Evolutionary conservation across 768 basidiomycete species (phyloP).

Genomic region (Coprinopsis marcescibilis): DNA sequence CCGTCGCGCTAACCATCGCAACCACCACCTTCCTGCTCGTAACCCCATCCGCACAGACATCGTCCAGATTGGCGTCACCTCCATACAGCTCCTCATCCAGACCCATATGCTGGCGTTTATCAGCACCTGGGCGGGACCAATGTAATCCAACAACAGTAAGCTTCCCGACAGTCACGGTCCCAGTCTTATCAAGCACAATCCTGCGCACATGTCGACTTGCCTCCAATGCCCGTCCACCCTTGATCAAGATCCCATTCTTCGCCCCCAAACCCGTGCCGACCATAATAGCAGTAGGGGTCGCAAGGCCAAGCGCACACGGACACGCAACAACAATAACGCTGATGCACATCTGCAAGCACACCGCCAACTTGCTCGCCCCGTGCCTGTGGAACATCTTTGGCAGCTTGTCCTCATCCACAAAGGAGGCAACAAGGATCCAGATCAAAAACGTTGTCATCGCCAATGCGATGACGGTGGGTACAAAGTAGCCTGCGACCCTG

Average conservation of each 20-base stretch:
- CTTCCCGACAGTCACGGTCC: conserved; percentile 95
- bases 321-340: conserved; percentile 98
- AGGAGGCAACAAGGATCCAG: conserved; percentile 73
- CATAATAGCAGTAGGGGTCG: conserved; percentile 98
- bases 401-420: conserved; percentile 51
- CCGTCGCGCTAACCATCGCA: conserved; percentile 79
- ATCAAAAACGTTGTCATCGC: conserved; percentile 72
- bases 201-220: conserved; percentile 78
- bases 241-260: conserved; percentile 95
- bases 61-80: conserved; percentile 37
- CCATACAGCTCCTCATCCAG: conserved; percentile 35
- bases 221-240: conserved; percentile 92
- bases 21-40: conserved; percentile 59
- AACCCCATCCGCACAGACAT: conserved; percentile 54
- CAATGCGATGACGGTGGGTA: conserved; percentile 84
- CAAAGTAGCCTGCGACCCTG: conserved; percentile 90
- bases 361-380: conserved; percentile 80
- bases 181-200: conserved; percentile 94
- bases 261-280: conserved; percentile 98
- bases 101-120: conserved; percentile 10
- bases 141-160: conserved; percentile 69
- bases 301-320: conserved; percentile 93
- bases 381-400: conserved; percentile 83
- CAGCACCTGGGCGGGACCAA: conserved; percentile 54
- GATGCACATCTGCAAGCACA: conserved; percentile 95